These are phyloP conservation scores for Orbilia oligospora DNA, from an alignment of 2,329 filamentous ascomycete species.

Conservation along the genomic window DNA sequence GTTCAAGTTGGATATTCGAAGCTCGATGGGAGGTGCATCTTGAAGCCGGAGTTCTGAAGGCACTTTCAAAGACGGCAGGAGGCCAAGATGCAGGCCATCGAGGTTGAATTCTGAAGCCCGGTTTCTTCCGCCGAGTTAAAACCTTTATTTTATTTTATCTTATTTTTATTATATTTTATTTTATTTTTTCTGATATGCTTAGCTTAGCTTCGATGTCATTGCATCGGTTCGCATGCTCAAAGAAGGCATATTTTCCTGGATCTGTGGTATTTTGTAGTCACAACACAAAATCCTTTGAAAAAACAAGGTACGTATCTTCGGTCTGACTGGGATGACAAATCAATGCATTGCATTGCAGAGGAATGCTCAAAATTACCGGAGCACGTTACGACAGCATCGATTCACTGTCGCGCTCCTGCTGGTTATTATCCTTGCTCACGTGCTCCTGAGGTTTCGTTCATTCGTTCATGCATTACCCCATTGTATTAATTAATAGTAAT, in stretches of 20 bases:
- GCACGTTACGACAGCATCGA: too few relatives aligned
- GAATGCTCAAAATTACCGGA: too few relatives aligned
- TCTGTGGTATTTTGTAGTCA: conserved; percentile 7
- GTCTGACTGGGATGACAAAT: conserved; percentile 1
- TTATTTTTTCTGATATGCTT: too few relatives aligned
- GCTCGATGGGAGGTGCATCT: conserved; percentile 41
- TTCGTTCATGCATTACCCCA: too few relatives aligned
- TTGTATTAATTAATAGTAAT: too few relatives aligned
- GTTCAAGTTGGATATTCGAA: conserved; percentile 46
- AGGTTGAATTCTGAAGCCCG: conserved; percentile 7
- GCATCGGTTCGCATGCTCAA: neutral
- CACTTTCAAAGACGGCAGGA: conserved; percentile 10
- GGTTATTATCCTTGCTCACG: too few relatives aligned
- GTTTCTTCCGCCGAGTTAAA: conserved; percentile 27
- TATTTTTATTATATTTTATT: conserved; percentile 1
- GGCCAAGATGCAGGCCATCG: conserved; percentile 28
- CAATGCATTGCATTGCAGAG: neutral
- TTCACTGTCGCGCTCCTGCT: too few relatives aligned
- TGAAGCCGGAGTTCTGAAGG: neutral
- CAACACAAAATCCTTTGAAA: conserved; percentile 28
- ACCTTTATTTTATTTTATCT: conserved; percentile 33
- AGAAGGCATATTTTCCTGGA: conserved; percentile 18
- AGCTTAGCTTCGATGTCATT: conserved; percentile 18
- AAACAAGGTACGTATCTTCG: too few relatives aligned
- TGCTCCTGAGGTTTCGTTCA: too few relatives aligned